Conservation (phyloP, 2,329 filamentous ascomycete genomes). For the Endoconidiophora polonica region DNA sequence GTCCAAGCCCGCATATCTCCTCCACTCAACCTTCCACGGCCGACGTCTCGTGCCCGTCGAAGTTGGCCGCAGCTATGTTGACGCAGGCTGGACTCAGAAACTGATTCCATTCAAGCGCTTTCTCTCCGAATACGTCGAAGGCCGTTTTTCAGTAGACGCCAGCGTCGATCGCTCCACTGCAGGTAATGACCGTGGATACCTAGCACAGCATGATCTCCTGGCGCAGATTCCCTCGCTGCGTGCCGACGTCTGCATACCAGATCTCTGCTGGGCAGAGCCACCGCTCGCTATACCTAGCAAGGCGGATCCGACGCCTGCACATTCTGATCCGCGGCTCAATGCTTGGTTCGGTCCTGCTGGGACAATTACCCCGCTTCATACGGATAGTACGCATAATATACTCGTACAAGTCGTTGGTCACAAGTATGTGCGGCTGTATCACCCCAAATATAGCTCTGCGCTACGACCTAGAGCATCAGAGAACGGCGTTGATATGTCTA, state of each 20-base stretch:
- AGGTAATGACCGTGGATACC: constrained; percentile 44
- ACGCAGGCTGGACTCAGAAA: constrained; percentile 67
- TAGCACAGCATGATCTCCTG: constrained; percentile 84
- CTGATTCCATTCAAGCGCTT: constrained; percentile 63
- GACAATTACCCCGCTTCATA: constrained; percentile 86
- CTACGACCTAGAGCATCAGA: constrained; percentile 48
- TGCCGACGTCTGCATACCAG: constrained; percentile 62
- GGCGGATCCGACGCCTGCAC: constrained; percentile 25
- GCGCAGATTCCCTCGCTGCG: constrained; percentile 61
- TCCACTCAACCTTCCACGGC: constrained; percentile 57
- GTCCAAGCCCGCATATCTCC: constrained; percentile 57
- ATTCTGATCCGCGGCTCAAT: constrained; percentile 52
- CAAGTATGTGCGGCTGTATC: constrained; percentile 85
- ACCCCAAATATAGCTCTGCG: constrained; percentile 40
- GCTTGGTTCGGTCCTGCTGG: constrained; percentile 82
- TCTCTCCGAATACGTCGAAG: constrained; percentile 39
- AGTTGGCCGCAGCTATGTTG: constrained; percentile 72
- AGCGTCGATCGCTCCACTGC: background rate
- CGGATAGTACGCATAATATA: constrained; percentile 86
- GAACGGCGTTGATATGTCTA: constrained; percentile 74
- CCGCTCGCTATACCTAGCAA: constrained; percentile 32
- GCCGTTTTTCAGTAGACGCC: background rate
- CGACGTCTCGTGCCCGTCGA: constrained; percentile 73
- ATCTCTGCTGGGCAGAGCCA: constrained; percentile 64
- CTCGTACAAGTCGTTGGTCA: constrained; percentile 74